phyloP scores from a whole-genome alignment of 2,329 filamentous ascomycete genomes.

The Ophiostoma sp. region DNA sequence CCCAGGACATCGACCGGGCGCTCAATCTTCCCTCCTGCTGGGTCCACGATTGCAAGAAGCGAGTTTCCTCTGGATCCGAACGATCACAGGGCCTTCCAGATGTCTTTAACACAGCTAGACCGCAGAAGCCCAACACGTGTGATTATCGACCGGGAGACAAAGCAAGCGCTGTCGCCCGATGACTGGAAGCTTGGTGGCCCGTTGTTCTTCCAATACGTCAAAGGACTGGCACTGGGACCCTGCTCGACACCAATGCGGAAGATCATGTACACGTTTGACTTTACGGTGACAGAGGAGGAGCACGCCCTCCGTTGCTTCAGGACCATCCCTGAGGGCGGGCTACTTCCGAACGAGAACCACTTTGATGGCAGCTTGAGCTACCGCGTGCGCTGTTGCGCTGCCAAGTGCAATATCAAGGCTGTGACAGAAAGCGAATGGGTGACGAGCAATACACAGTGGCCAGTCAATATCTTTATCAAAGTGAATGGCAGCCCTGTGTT shows the following conservation, averaged over 20 bases:
- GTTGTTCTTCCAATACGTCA: slow-evolving; percentile 59
- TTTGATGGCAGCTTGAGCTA: slow-evolving; percentile 59
- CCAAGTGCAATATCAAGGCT: slow-evolving; percentile 28
- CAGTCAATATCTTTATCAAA: slow-evolving; percentile 65
- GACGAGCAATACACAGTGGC: slow-evolving; percentile 67
- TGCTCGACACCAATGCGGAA: slow-evolving; percentile 38
- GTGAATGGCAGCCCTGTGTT: slow-evolving; percentile 63
- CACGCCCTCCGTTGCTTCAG: slow-evolving; percentile 39
- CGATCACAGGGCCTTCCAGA: slow-evolving; percentile 45
- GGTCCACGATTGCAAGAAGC: slow-evolving; percentile 31
- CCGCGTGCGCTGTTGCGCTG: slow-evolving; percentile 65
- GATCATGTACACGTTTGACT: slow-evolving; percentile 47
- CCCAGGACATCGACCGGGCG: background rate
- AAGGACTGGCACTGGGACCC: slow-evolving; percentile 52
- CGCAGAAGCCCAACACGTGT: slow-evolving; percentile 51
- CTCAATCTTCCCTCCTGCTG: slow-evolving; percentile 33
- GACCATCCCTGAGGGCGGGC: slow-evolving; percentile 36
- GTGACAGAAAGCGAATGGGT: slow-evolving; percentile 59
- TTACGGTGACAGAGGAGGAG: slow-evolving; percentile 46
- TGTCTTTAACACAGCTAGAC: slow-evolving; percentile 49
- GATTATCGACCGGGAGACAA: slow-evolving; percentile 31
- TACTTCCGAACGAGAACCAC: slow-evolving; percentile 43
- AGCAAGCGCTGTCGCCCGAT: background rate
- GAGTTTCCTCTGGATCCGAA: slow-evolving; percentile 47
- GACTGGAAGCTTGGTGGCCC: slow-evolving; percentile 29